Evolutionary conservation across 305 asterid species (phyloP), one percentile per base, ranked within the genome.

Genomic region (Fraxinus baroniana): DNA sequence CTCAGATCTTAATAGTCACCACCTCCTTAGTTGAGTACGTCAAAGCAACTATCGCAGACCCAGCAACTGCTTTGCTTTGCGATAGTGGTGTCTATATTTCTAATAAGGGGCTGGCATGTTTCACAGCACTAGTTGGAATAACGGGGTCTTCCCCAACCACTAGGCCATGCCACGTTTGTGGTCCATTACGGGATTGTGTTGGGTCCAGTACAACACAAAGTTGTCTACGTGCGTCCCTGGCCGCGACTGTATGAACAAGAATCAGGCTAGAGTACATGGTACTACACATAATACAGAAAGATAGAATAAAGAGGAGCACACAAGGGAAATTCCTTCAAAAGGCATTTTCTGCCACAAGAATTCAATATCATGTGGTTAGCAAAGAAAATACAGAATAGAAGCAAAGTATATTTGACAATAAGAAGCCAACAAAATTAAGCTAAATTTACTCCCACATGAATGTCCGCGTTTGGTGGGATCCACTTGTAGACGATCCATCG

Each of bases 381-480:
- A 64, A 20, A 60, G 71, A 20, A 7, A 20, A 62, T 4, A 24
- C 15, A 24, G 73, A 10, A 22, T 4, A 49, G 20, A 49, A 49
- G 17, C 60, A 49, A 49, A 49, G 60, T 17, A 17, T 15, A 26
- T 30, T 70, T 30, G 75, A 70, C 37, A 70, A 30, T 30, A 26
- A 4, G 18, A 66, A 26, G 73, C 37, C 74, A 28, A 28, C 10
- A 26, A 4, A 70, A 64, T 64, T 64, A 24, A 64, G 33, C n/a
- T 64, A 64, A 70, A 15, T 70, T 64, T 86, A 89, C 10, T 55
- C 88, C 92, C 90, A 86, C 76, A 81, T 87, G 83, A 87, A 89
- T 24, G 88, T 86, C 71, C 86, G 84, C 4, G 90, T 87, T 86
- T 89, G 92, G 81, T 89, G 90, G 81, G 89, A 82, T 76, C 79